phyloP scores from a whole-genome alignment of 352 stramenopile genomes.

The Pythium monospermum region DNA sequence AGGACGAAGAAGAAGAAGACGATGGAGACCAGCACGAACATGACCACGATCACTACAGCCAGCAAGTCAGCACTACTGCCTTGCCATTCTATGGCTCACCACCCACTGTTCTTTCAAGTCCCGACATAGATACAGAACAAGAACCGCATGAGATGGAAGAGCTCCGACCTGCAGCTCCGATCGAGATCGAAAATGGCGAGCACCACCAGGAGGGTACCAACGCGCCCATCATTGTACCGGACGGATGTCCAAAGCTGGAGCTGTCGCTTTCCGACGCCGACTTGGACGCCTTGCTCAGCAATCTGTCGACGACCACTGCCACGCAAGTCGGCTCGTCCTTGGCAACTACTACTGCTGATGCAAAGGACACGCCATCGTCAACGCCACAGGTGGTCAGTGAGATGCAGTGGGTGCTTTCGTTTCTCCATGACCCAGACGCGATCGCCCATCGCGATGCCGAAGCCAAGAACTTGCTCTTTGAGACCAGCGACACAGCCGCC shows the following conservation, averaged over 20 bases:
- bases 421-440: conserved; percentile 47
- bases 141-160: no score
- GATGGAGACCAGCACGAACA: not conserved
- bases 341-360: not conserved
- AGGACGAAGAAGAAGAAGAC: conserved; percentile 20
- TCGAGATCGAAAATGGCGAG: not conserved
- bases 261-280: conserved; percentile 52
- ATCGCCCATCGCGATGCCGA: conserved; percentile 41
- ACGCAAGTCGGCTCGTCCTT: not conserved
- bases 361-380: conserved; percentile 9
- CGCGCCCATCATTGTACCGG: not conserved
- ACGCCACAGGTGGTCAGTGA: no score
- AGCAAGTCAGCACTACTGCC: not conserved
- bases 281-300: conserved; percentile 48
- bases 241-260: conserved; percentile 36
- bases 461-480: conserved; percentile 46
- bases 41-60: not conserved
- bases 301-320: conserved; percentile 18
- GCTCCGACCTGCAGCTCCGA: not conserved
- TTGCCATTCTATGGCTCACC: not conserved
- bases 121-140: no score
- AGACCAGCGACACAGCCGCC: conserved; percentile 22
- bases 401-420: conserved; percentile 73
- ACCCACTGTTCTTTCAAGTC: no score
- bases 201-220: not conserved